Percentiles rank a stretch among this genome's conserved stretches.
These are phyloP conservation scores for Verticillium longisporum DNA, from an alignment of 2,329 filamentous ascomycete species.

Conservation along the genomic window DNA sequence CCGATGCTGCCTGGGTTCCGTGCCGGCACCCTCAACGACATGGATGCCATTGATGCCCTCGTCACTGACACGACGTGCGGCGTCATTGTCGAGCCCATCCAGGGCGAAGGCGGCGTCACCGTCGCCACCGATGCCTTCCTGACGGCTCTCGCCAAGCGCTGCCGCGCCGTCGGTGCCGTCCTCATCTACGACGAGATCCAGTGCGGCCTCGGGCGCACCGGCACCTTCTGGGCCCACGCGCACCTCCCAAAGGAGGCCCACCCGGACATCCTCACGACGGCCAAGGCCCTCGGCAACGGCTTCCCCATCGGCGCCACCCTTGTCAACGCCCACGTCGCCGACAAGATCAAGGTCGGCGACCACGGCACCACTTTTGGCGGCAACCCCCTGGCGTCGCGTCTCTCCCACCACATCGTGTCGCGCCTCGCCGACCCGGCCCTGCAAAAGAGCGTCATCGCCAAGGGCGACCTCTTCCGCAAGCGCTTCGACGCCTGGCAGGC, in stretches of 20 bases:
- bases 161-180: slow-evolving; percentile 79
- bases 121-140: slow-evolving; percentile 80
- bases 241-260: slow-evolving; percentile 71
- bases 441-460: slow-evolving; percentile 61
- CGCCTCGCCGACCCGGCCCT: slow-evolving; percentile 66
- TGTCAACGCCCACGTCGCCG: slow-evolving; percentile 31
- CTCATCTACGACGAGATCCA: slow-evolving; percentile 97
- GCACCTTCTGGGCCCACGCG: slow-evolving; percentile 82
- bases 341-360: slow-evolving; percentile 56
- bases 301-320: slow-evolving; percentile 79
- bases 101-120: slow-evolving; percentile 91
- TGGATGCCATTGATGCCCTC: slow-evolving; percentile 61
- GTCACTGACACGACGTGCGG: slow-evolving; percentile 84
- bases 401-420: slow-evolving; percentile 80
- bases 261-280: slow-evolving; percentile 87
- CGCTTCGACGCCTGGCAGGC: slow-evolving; percentile 40
- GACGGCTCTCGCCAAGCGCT: slow-evolving; percentile 72
- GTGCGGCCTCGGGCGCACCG: slow-evolving; percentile 83
- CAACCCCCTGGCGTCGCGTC: slow-evolving; percentile 76
- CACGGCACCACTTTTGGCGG: slow-evolving; percentile 94
- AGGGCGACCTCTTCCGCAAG: slow-evolving; percentile 44
- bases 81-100: slow-evolving; percentile 94
- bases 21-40: slow-evolving; percentile 81
- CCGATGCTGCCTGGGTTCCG: slow-evolving; percentile 94
- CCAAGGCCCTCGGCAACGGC: slow-evolving; percentile 94